Base-by-base conservation (phyloP, 176 grass and related monocot genomes). In the Oryza glaberrima region DNA sequence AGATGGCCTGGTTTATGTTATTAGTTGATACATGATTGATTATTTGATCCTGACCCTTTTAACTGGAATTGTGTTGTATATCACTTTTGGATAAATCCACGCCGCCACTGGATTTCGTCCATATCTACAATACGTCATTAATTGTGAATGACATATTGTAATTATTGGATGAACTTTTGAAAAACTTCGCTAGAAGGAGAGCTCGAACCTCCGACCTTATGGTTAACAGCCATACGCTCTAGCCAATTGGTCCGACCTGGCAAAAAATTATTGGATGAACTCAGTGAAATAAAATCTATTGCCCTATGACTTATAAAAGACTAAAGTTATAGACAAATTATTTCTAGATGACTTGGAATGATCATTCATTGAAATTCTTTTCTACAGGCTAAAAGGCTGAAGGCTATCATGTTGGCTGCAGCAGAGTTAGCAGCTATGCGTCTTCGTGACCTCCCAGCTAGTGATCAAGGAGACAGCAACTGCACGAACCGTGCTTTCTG, bases 371-470 rank as follows among this genome's bases (percentile, higher is more conserved):
- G 11, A 20, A 20, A 77, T 78, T 64, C 17, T 72, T 9, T 63
- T 79, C 22, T 91, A 4, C 81, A 94, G 94, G 94, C 91, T 40
- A 95, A 94, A 73, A 81, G 86, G 43, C 83, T 98, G 13, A 95
- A 90, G 78, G 60, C 88, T 77, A 88, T 92, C 68, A 98, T 98
- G 96, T 28, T 95, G 65, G 91, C 96, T 20, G 91, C 91, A 40
- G 96, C 93, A 26, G 96, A 95, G 76, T 69, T 98, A 56, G 96
- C 96, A 81, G 93, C 93, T 77, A 43, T 94, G 25, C 91, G 93
- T 25, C 89, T 98, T 32, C 90, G 93, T 60, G 96, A 98, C 49
- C 75, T 95, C 17, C 87, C 90, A 56, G 65, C 76, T 43, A 89
- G 90, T 67, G 81, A 75, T 71, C 49, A 69, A 13, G 49, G 40